Conservation (phyloP, 2,329 filamentous ascomycete species). For the Lachnellula suecica region DNA sequence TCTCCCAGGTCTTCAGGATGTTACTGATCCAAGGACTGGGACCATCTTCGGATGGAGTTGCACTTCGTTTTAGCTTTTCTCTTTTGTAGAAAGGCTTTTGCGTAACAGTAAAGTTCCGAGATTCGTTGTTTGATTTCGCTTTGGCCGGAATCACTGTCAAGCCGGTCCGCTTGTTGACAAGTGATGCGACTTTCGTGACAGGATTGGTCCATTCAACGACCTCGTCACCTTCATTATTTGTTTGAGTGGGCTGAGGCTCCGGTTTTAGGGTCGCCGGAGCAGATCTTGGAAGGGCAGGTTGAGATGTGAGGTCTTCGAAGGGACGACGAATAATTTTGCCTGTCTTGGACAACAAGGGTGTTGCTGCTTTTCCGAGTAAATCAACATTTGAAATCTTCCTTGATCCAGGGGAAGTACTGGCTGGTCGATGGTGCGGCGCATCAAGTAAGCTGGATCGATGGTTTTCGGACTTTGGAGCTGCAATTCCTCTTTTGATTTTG, state of each 20-base stretch:
- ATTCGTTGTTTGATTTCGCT: not conserved
- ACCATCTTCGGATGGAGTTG: conserved; percentile 28
- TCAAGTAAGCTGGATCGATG: no score
- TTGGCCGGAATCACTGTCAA: conserved; percentile 36
- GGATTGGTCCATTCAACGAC: conserved; percentile 61
- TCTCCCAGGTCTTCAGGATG: conserved; percentile 68
- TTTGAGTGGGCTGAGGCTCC: not conserved
- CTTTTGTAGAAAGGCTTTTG: not conserved
- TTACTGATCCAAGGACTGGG: conserved; percentile 55
- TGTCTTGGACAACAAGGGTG: conserved; percentile 39
- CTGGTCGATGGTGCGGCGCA: conserved; percentile 3
- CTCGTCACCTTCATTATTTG: conserved; percentile 32
- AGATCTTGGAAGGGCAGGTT: no score
- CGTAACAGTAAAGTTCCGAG: not conserved
- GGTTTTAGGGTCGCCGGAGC: not conserved
- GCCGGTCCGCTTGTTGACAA: conserved; percentile 58
- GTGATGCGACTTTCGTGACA: conserved; percentile 47
- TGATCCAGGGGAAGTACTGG: conserved; percentile 2
- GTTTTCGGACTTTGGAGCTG: not conserved
- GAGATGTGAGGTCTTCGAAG: conserved; percentile 37
- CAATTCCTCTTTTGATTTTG: conserved; percentile 35
- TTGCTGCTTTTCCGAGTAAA: not conserved
- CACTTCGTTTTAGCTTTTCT: not conserved
- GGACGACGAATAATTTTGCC: conserved; percentile 45
- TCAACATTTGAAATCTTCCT: not conserved